These are phyloP conservation scores for Diaporthe sp. DNA, from an alignment of 2,329 filamentous ascomycete species.

Conservation along the genomic window DNA sequence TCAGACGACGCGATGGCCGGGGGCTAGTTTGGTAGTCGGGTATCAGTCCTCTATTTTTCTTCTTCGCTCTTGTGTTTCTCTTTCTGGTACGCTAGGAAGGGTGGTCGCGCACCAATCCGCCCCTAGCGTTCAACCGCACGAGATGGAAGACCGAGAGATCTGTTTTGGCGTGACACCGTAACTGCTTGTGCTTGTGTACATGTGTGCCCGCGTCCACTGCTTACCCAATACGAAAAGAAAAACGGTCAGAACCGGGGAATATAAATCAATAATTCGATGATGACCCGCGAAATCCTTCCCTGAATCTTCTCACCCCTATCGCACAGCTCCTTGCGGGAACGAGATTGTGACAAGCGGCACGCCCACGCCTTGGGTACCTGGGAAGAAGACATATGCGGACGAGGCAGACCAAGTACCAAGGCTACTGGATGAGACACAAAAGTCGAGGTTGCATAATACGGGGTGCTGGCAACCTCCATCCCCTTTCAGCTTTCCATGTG, in stretches of 20 bases:
- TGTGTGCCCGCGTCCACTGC: background rate
- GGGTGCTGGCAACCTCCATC: background rate
- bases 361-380: constrained; percentile 4
- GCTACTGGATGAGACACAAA: constrained; percentile 9
- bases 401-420: background rate
- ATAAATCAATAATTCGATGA: background rate
- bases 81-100: constrained; percentile 3
- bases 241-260: background rate
- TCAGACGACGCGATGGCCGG: constrained; percentile 10
- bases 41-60: background rate
- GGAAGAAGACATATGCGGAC: background rate
- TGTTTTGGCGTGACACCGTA: background rate
- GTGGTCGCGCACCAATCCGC: background rate
- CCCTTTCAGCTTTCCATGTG: constrained; percentile 7
- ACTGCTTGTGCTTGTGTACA: background rate
- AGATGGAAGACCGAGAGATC: background rate
- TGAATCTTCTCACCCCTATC: background rate
- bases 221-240: background rate
- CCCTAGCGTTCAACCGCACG: constrained; percentile 3
- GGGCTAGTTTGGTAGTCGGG: background rate
- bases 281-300: background rate
- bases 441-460: background rate
- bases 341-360: constrained; percentile 1
- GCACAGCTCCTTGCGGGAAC: background rate
- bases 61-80: background rate